Evolutionary conservation across 1,284 basidiomycete species (phyloP), one percentile per base, ranked within the genome.

Genomic region (Cryptococcus amylolentus): DNA sequence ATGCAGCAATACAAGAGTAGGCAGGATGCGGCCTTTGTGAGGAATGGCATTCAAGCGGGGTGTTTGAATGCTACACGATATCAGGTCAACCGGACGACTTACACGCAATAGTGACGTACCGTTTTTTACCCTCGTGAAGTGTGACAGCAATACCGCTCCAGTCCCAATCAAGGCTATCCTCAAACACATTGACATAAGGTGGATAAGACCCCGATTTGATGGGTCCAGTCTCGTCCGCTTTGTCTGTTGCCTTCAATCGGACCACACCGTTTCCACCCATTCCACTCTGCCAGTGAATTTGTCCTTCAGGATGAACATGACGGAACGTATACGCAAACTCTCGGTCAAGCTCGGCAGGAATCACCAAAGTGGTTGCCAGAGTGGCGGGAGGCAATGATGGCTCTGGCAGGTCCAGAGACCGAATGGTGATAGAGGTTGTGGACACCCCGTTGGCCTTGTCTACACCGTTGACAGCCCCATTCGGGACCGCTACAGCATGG

Each of bases 311-410:
- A 12, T 52, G 46, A 49, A 64, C 56, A 31, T 60, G 61, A 16
- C 68, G 63, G 37, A 62, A 66, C 7, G 68, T 70, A 51, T 66
- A 70, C 0, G 63, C 51, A 52, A 56, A 69, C 2, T 18, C 14
- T 13, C 45, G 18, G 27, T 28, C 4, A 26, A 27, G 9, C 23
- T 28, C 20, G 9, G 9, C 20, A 46, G 45, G 14, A 16, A 46
- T 28, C 18, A 46, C 45, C 9, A 46, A 20, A 6, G 16, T 10
- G 12, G 27, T 12, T 4, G 14, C 2, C 7, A 46, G 49, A 31
- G 26, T 52, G 42, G 16, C 14, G n/a, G 2, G 23, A 16, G 6
- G 40, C 14, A 9, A 42, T 13, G 45, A 4, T 27, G 8, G 45
- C 45, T 46, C 20, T 23, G 41, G 16, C 9, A 42, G 12, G 16